phyloP scores from a whole-genome alignment of 225 moss, liverwort and hornwort genomes.

The Antitrichia curtipendula region DNA sequence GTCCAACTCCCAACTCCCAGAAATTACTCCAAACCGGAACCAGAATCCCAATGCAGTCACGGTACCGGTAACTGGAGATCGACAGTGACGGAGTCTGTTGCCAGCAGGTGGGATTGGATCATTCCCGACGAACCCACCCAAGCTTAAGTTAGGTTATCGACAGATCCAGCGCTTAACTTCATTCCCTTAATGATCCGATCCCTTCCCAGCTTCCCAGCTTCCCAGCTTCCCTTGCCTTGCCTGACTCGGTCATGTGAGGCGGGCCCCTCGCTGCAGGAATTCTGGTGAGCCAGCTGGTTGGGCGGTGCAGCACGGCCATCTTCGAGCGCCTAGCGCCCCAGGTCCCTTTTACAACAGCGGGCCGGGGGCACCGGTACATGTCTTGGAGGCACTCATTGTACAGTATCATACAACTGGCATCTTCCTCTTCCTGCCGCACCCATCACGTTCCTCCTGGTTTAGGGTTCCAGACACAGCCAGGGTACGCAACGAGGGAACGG shows the following conservation, averaged over 20 bases:
- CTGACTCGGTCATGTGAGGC: neutral
- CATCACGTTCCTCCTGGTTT: neutral
- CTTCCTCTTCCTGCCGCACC: neutral
- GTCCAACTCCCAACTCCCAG: neutral
- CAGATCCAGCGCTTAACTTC: neutral
- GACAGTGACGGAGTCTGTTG: neutral
- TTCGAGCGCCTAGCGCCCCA: neutral
- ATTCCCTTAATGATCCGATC: neutral
- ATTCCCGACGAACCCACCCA: neutral
- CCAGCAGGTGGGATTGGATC: neutral
- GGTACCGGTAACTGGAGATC: neutral
- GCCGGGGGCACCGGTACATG: neutral
- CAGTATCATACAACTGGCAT: neutral
- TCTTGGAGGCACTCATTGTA: neutral
- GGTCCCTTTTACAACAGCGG: neutral
- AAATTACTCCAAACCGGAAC: neutral
- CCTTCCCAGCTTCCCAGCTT: neutral
- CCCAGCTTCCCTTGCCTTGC: neutral
- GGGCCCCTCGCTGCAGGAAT: neutral
- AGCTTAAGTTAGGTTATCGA: neutral
- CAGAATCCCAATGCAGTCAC: neutral
- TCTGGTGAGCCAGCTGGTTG: constrained; percentile 12
- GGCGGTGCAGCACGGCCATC: constrained; percentile 6
- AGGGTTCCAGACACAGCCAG: neutral
- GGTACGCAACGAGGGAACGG: neutral